Conservation (phyloP, 768 basidiomycete species). For the Pleurotus pulmonarius region DNA sequence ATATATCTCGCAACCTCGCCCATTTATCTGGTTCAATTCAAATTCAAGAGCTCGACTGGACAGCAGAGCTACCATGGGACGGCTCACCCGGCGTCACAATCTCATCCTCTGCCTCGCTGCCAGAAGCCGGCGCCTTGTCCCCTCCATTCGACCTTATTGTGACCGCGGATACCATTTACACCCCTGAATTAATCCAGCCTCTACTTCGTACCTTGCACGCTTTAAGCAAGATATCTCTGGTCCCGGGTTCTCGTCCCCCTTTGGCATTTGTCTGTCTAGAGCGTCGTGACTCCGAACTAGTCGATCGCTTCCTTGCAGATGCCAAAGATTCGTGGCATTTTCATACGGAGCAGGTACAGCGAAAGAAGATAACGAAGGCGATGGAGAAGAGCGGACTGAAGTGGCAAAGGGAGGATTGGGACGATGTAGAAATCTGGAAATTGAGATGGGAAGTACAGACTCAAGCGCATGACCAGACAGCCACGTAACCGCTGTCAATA, state of each 20-base stretch:
- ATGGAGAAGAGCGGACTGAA: constrained; percentile 52
- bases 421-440: constrained; percentile 80
- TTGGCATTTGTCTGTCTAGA: constrained; percentile 68
- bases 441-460: constrained; percentile 23
- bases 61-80: constrained; percentile 36
- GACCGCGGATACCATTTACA: constrained; percentile 82
- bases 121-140: constrained; percentile 22
- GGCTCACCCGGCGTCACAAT: constrained; percentile 54
- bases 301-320: constrained; percentile 53
- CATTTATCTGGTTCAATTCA: constrained; percentile 43
- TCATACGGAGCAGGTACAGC: constrained; percentile 51
- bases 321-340: constrained; percentile 59
- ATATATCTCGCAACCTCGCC: constrained; percentile 53
- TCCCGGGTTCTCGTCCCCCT: constrained; percentile 33
- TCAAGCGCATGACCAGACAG: background rate
- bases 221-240: constrained; percentile 38
- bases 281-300: constrained; percentile 66
- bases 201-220: constrained; percentile 65
- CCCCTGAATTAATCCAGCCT: constrained; percentile 54
- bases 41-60: constrained; percentile 72
- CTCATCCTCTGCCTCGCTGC: constrained; percentile 13
- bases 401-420: constrained; percentile 75
- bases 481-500: too few species aligned
- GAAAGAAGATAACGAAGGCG: constrained; percentile 54
- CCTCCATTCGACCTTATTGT: constrained; percentile 76